phyloP scores from a whole-genome alignment of 306 rosid species.

The Elaeagnus macrophylla region DNA sequence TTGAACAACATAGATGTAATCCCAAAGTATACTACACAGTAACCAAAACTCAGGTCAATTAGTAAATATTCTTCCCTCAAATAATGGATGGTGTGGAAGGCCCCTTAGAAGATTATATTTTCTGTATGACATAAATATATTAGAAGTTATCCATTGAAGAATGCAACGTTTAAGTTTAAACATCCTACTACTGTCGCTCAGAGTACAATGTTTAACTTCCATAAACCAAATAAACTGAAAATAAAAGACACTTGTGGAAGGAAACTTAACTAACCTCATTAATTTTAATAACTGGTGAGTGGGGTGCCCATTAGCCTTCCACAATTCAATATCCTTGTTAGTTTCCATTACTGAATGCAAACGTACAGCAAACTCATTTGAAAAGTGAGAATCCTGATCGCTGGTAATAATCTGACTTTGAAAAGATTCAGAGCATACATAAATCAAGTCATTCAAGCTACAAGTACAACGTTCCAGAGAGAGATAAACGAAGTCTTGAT shows the following conservation, averaged over 20 bases:
- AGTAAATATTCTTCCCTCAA: background rate
- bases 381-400: slow-evolving; percentile 8
- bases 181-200: background rate
- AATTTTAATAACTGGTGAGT: slow-evolving; percentile 45
- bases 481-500: slow-evolving; percentile 66
- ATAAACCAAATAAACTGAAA: background rate
- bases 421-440: slow-evolving; percentile 24
- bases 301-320: slow-evolving; percentile 56
- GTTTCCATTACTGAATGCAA: slow-evolving; percentile 11
- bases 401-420: slow-evolving; percentile 16
- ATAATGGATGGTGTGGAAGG: background rate
- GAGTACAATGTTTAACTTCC: background rate
- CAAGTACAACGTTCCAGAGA: slow-evolving; percentile 62
- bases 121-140: too few species aligned
- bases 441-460: slow-evolving; percentile 52
- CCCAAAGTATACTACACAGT: background rate
- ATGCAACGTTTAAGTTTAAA: background rate
- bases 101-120: too few species aligned
- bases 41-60: background rate
- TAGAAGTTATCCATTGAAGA: too few species aligned
- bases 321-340: slow-evolving; percentile 26
- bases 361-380: slow-evolving; percentile 9
- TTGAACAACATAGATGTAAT: background rate
- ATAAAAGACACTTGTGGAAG: background rate
- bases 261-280: slow-evolving; percentile 48